phyloP scores from a whole-genome alignment of 148 eudicot genomes.

The Fagopyrum homotropicum region DNA sequence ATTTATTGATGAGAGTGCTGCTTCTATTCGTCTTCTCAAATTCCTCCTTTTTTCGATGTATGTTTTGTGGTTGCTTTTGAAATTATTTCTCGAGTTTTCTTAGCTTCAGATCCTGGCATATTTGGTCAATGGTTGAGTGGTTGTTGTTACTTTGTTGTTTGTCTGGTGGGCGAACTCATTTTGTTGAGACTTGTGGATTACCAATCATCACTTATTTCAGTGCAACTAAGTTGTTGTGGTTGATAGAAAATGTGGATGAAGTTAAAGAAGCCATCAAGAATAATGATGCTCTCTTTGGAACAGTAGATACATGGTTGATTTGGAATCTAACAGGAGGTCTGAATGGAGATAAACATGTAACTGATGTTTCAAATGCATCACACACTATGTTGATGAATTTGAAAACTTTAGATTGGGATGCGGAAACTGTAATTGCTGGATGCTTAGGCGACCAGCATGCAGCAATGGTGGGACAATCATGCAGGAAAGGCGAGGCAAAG shows the following conservation, averaged over 20 bases:
- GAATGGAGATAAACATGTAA: constrained; percentile 64
- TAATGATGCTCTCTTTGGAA: constrained; percentile 92
- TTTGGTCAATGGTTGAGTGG: no score
- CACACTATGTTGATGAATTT: constrained; percentile 94
- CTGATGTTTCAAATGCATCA: constrained; percentile 94
- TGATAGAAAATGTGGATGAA: constrained; percentile 71
- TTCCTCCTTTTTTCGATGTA: no score
- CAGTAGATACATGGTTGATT: constrained; percentile 90
- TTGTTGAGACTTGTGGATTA: constrained; percentile 76
- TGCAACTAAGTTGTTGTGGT: constrained; percentile 83
- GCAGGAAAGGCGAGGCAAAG: constrained; percentile 87
- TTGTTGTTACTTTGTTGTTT: constrained; percentile 10
- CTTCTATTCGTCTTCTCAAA: no score
- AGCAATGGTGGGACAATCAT: constrained; percentile 96
- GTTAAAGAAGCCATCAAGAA: constrained; percentile 63
- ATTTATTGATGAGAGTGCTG: no score
- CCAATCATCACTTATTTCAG: constrained; percentile 98
- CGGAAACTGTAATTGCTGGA: constrained; percentile 68
- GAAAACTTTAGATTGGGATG: constrained; percentile 78
- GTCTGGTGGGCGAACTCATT: constrained; percentile 79
- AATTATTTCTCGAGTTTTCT: no score
- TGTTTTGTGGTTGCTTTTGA: no score
- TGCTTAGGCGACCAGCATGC: constrained; percentile 99
- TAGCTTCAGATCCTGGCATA: no score
- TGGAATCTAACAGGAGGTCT: constrained; percentile 95